Conservation (phyloP, 805 yeast genomes). For the Saccharomycopsis javanensis region DNA sequence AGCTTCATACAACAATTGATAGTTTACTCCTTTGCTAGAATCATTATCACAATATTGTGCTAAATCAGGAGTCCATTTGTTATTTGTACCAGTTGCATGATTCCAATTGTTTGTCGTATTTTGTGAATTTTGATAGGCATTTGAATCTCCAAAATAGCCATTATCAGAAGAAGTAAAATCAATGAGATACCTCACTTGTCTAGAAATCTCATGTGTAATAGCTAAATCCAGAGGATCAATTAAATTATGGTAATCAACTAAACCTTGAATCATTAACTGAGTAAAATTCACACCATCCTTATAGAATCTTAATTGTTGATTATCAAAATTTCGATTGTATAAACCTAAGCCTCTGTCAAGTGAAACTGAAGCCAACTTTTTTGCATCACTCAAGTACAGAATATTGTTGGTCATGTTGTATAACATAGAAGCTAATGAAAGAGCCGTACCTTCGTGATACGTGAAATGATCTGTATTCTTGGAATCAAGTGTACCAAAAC, state of each 20-base stretch:
- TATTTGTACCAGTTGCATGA: constrained; percentile 1
- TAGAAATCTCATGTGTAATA: constrained; percentile 2
- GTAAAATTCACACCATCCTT: constrained; percentile 54
- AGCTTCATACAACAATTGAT: constrained; percentile 3
- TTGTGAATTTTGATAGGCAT: constrained; percentile 7
- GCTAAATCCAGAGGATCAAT: background rate
- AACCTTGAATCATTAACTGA: constrained; percentile 55
- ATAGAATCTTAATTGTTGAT: constrained; percentile 38
- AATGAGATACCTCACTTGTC: constrained; percentile 2
- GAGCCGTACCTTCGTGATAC: constrained; percentile 56
- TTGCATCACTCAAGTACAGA: constrained; percentile 33
- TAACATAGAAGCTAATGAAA: constrained; percentile 42
- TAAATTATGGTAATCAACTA: constrained; percentile 42
- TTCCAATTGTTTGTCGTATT: constrained; percentile 8
- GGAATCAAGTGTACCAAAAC: constrained; percentile 30
- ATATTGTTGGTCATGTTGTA: constrained; percentile 40
- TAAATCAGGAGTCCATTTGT: background rate
- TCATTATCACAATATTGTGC: constrained; percentile 2
- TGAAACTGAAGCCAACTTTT: constrained; percentile 42
- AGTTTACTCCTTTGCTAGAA: background rate
- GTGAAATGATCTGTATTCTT: constrained; percentile 40
- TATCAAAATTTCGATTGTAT: constrained; percentile 49
- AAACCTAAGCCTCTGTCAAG: constrained; percentile 49
- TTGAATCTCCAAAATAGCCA: constrained; percentile 5
- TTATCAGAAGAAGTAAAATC: background rate